These are phyloP conservation scores for Xylariaceae sp. DNA, from an alignment of 2,329 filamentous ascomycete genomes.

Conservation along the genomic window DNA sequence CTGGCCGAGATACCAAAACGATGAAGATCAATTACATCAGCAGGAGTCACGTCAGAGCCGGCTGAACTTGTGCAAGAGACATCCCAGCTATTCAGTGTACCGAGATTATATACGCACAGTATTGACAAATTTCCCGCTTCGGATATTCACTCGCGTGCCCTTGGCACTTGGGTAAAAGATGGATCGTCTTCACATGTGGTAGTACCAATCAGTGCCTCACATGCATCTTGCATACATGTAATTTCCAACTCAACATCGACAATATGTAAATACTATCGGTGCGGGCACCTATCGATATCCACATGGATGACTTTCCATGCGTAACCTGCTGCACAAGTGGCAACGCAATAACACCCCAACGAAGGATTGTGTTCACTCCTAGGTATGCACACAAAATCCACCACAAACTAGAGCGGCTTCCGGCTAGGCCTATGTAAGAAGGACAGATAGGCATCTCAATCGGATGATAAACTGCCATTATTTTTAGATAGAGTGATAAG, in stretches of 20 bases:
- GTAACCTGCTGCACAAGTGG: neutral
- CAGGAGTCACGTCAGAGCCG: slow-evolving; percentile 24
- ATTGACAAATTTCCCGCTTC: no score
- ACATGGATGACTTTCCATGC: neutral
- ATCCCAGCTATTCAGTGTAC: neutral
- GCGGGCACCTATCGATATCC: slow-evolving; percentile 18
- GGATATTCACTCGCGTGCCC: no score
- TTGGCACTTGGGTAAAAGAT: no score
- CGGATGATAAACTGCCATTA: neutral
- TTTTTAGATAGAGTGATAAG: slow-evolving; percentile 6
- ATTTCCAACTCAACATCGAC: neutral
- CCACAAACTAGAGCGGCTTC: neutral
- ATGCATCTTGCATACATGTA: neutral
- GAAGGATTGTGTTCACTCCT: neutral
- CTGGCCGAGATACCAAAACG: neutral
- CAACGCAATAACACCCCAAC: neutral
- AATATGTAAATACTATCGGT: neutral
- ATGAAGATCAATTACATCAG: slow-evolving; percentile 24
- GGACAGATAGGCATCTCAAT: neutral
- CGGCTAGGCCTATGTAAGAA: neutral
- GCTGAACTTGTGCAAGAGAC: slow-evolving; percentile 20
- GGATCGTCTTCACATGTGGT: no score
- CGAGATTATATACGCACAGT: no score
- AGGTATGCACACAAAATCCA: neutral
- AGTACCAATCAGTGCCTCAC: no score